Base-by-base conservation (phyloP, 2,329 filamentous ascomycete species). In the Canariomyces notabilis region DNA sequence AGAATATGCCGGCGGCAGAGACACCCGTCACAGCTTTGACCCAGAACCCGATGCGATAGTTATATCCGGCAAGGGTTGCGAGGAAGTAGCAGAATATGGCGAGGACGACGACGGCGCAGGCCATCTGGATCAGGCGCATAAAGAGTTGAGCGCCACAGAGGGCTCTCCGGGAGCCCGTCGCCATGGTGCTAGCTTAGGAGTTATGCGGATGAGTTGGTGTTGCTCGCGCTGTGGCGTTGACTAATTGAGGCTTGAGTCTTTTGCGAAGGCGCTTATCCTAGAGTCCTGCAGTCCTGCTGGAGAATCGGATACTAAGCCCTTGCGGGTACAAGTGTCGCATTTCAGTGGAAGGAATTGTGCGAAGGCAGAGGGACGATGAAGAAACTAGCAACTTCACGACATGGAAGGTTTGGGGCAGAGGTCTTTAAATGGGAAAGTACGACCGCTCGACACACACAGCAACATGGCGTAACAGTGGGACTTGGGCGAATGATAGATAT, bases 1-100 rank as follows among this genome's bases (percentile, higher is more conserved):
- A 96, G 7, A 94, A 62, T 0, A 83, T 77, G 2, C 81, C 87
- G 1, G 76, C 76, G 41, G 89, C 90, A 0, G 87, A 77, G 49
- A 96, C 82, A 53, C 87, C 88, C 60, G 83, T 82, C 46, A 93
- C 86, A 21, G 87, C 87, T 46, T 83, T 82, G 49, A 84, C 69
- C 69, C 78, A 83, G 56, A 67, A 79, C 15, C 76, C 72, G 55
- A 90, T 89, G 48, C 60, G 47, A 12, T 83, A 65, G 56, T 81
- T 59, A 67, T 88, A 80, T 59, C 83, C 79, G 51, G 77, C 64
- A 12, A 90, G 77, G 7, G 85, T 77, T 7, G 85, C 80, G 40
- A 96, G 79, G 74, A 89, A 94, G 74, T 94, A 95, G 40, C 82
- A 83, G 74, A 85, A 90, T 60, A 93, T 78, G 56, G 78, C 85